These are phyloP conservation scores for Mucuna pruriens DNA, from an alignment of 306 rosid species.

Conservation along the genomic window DNA sequence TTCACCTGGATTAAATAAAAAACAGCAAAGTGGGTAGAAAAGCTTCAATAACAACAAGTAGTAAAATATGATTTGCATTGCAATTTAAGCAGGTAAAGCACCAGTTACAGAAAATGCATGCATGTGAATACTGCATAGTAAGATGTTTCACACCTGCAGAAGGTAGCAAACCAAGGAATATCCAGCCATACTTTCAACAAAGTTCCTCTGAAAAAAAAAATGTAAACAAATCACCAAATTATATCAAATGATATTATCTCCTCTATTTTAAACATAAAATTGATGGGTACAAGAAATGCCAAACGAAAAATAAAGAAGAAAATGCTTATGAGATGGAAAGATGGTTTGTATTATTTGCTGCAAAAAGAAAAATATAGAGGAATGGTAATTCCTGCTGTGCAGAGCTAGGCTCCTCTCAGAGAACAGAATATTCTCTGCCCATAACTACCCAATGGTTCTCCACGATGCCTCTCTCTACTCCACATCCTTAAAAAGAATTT, in stretches of 20 bases:
- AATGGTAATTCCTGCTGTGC: too few relatives aligned
- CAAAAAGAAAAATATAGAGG: too few relatives aligned
- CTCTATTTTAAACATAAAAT: conserved; percentile 36
- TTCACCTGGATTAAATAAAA: conserved; percentile 60
- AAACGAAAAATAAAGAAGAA: too few relatives aligned
- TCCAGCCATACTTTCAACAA: conserved; percentile 99
- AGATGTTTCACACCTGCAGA: conserved; percentile 70
- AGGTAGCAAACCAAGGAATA: conserved; percentile 97
- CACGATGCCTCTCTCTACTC: too few relatives aligned
- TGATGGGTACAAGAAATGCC: too few relatives aligned
- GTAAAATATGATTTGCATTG: conserved; percentile 7
- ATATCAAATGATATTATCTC: conserved; percentile 3
- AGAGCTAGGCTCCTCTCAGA: too few relatives aligned
- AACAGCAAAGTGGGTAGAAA: conserved; percentile 34
- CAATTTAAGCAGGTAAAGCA: conserved; percentile 33
- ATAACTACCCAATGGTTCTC: too few relatives aligned
- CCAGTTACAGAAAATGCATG: conserved; percentile 16
- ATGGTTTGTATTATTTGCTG: too few relatives aligned
- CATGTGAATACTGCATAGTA: conserved; percentile 20
- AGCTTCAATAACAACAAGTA: conserved; percentile 9
- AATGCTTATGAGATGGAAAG: too few relatives aligned
- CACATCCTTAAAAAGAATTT: too few relatives aligned
- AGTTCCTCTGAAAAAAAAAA: conserved; percentile 73
- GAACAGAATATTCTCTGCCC: too few relatives aligned
- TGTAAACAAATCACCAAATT: conserved; percentile 22